Base-by-base conservation (phyloP, 78 protist species). In the slime mould (Dictyostelium discoideum) region DNA sequence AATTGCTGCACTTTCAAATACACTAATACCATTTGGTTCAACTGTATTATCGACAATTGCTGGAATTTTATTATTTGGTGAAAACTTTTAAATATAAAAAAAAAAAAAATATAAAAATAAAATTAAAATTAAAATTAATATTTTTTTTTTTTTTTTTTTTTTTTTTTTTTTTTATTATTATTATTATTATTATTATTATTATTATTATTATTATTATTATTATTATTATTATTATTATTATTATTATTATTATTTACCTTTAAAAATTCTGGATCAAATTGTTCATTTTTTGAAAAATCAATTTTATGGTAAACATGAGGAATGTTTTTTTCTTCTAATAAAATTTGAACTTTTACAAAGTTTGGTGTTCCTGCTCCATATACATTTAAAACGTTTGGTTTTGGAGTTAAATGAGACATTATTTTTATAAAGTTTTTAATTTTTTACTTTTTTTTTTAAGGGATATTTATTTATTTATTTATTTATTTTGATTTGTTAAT, bases 31-130 rank as follows among this genome's bases (percentile, higher is more conserved):
- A 42, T 42, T 42, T 80, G 86, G 80, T 3, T 84, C 65, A 26
- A 82, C 77, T 20, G 80, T 92, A 8, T 54, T 24, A 96, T 97
- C 98, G 9, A 89, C 65, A 24, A 97, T 44, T 5, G 95, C 90
- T 7, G 99, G 99, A n/a, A 98, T 97, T 72, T 97, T 96, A 9
- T 85, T 78, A 85, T 97, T 97, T 29, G 99, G 99, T 69, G 88
- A 96, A 44, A 93, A 37, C 81, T 74, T 5, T 24, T 22, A n/a
- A n/a, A n/a, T n/a, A n/a, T n/a, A n/a, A n/a, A n/a, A n/a, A n/a
- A n/a, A n/a, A n/a, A n/a, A n/a, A n/a, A n/a, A n/a, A n/a, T n/a
- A n/a, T 7, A 24, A 73, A 73, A 11, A 32, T 0, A 32, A 74
- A 29, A 74, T 3, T 5, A 74, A 32, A 16, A 32, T 32, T 32